Evolutionary conservation across 495 filamentous ascomycete species (phyloP).

Genomic region (Hypoxylon cercidicola): DNA sequence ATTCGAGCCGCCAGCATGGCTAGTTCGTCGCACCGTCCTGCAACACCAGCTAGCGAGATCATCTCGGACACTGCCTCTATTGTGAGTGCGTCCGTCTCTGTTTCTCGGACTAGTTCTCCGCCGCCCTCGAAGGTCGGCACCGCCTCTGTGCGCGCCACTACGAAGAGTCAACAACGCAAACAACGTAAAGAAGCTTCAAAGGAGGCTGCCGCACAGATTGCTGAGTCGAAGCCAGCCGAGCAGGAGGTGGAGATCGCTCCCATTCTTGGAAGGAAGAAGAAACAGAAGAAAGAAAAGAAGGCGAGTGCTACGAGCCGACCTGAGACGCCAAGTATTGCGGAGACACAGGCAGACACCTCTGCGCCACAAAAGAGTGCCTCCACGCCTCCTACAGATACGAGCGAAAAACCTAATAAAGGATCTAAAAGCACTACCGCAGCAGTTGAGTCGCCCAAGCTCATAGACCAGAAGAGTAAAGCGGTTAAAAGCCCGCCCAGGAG

Average conservation of each 20-base stretch:
- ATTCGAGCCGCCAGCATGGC: conserved; percentile 55
- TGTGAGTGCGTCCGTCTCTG: conserved; percentile 82
- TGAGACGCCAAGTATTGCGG: conserved; percentile 39
- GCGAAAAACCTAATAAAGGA: conserved; percentile 23
- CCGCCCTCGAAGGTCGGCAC: conserved; percentile 76
- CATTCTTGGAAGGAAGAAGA: conserved; percentile 89
- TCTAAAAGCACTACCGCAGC: conserved; percentile 13
- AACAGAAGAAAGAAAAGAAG: conserved; percentile 79
- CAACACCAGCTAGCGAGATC: conserved; percentile 79
- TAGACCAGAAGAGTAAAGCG: conserved; percentile 34
- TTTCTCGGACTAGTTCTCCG: conserved; percentile 79
- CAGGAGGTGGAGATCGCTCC: conserved; percentile 74
- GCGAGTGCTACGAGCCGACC: conserved; percentile 42
- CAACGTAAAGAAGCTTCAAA: conserved; percentile 79
- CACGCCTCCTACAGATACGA: conserved; percentile 11
- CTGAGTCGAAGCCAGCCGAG: conserved; percentile 65
- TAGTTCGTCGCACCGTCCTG: conserved; percentile 67
- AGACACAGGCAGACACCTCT: conserved; percentile 26
- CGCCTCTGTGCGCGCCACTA: conserved; percentile 79
- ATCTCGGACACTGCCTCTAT: conserved; percentile 81
- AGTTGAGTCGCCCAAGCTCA: conserved; percentile 35
- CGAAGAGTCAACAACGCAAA: conserved; percentile 92
- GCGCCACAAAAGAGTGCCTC: conserved; percentile 25
- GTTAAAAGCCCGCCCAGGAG: conserved; percentile 35
- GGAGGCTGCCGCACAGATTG: conserved; percentile 61